Evolutionary conservation across 176 grass and related monocot genomes (phyloP).

Genomic region (Carex kokanica): DNA sequence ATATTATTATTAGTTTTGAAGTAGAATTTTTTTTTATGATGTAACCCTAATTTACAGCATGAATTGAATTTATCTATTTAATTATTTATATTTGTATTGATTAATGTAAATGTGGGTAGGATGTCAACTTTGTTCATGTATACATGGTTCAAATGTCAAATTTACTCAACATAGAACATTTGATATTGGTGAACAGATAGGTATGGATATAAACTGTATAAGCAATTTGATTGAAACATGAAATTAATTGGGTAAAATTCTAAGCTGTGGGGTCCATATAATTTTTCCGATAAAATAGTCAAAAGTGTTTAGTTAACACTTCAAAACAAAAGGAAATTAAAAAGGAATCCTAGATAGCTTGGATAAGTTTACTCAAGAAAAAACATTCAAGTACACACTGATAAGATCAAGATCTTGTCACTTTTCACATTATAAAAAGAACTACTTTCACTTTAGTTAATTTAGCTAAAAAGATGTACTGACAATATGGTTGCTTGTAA

Average conservation of each 20-base stretch:
- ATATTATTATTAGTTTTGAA: neutral
- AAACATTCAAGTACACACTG: conserved; percentile 20
- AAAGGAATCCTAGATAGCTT: neutral
- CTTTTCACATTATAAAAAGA: conserved; percentile 5
- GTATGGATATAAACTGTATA: neutral
- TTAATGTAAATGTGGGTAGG: neutral
- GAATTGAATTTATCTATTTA: neutral
- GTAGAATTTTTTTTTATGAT: neutral
- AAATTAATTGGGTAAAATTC: no score
- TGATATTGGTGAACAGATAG: neutral
- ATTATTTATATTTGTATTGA: neutral
- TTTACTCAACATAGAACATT: neutral
- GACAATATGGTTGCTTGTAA: conserved; percentile 13
- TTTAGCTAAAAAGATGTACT: conserved; percentile 6
- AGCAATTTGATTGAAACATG: neutral
- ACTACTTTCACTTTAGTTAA: conserved; percentile 1
- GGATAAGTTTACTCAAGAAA: conserved; percentile 5
- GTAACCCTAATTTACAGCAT: neutral
- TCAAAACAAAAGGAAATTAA: neutral
- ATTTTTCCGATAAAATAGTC: neutral
- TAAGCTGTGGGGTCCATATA: conserved; percentile 6
- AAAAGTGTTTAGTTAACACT: neutral
- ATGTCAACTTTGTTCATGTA: neutral
- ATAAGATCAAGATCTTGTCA: conserved; percentile 13
- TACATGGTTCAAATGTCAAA: neutral